Conservation (phyloP, 495 filamentous ascomycete species). For the Terfezia boudieri region DNA sequence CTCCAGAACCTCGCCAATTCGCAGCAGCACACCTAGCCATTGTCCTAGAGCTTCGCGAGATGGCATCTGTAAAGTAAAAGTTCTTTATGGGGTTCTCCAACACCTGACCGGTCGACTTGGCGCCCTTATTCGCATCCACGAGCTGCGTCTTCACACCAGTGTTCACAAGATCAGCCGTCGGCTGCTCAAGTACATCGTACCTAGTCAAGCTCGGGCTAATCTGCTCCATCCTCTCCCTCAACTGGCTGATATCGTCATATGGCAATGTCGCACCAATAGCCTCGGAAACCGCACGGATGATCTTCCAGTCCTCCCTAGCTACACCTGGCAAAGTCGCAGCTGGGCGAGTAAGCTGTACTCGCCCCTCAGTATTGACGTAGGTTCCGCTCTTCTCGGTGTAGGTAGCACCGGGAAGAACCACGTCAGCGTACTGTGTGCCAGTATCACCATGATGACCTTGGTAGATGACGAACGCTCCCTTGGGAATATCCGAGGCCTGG, state of each 20-base stretch:
- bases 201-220: slow-evolving; percentile 69
- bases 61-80: slow-evolving; percentile 93
- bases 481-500: slow-evolving; percentile 54
- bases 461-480: slow-evolving; percentile 88
- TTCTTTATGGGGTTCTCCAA: slow-evolving; percentile 73
- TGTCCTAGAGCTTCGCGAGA: slow-evolving; percentile 35
- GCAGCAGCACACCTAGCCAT: neutral
- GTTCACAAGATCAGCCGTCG: slow-evolving; percentile 43
- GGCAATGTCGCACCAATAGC: slow-evolving; percentile 71
- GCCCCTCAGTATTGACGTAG: slow-evolving; percentile 92
- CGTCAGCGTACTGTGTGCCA: slow-evolving; percentile 78
- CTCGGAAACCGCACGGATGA: slow-evolving; percentile 74
- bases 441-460: slow-evolving; percentile 94
- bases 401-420: slow-evolving; percentile 79
- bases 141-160: slow-evolving; percentile 52
- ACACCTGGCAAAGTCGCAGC: slow-evolving; percentile 72
- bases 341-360: slow-evolving; percentile 74
- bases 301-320: slow-evolving; percentile 93
- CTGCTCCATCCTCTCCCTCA: slow-evolving; percentile 85
- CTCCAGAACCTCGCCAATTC: neutral
- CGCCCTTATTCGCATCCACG: slow-evolving; percentile 83
- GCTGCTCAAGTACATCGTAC: slow-evolving; percentile 77
- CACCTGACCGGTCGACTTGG: slow-evolving; percentile 38
- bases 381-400: slow-evolving; percentile 97
- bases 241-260: slow-evolving; percentile 71